These are phyloP conservation scores for Sclerotinia glacialis DNA, from an alignment of 2,329 filamentous ascomycete genomes.

Conservation along the genomic window DNA sequence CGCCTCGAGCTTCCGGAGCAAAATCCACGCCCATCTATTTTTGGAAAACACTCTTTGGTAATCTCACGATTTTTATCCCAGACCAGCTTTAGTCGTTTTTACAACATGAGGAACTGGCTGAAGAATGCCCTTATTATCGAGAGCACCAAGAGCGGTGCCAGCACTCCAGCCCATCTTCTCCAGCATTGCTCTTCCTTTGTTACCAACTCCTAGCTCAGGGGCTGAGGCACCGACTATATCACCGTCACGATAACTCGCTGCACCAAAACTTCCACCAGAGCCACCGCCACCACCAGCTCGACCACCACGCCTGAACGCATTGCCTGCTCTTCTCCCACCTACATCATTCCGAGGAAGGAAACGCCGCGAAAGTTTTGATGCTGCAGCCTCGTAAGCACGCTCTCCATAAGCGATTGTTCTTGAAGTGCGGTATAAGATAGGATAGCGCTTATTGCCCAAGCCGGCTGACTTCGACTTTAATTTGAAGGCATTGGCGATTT, in stretches of 20 bases:
- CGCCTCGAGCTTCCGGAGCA: neutral
- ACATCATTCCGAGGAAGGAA: conserved; percentile 56
- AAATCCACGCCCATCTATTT: too few relatives aligned
- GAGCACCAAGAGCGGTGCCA: conserved; percentile 77
- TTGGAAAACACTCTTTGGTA: neutral
- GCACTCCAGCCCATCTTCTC: conserved; percentile 97
- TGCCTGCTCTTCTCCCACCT: conserved; percentile 37
- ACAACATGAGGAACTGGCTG: conserved; percentile 83
- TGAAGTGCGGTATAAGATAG: conserved; percentile 71
- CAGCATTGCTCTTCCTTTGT: conserved; percentile 81
- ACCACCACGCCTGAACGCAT: conserved; percentile 38
- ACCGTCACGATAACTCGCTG: conserved; percentile 70
- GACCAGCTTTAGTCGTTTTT: conserved; percentile 78
- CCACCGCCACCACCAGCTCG: conserved; percentile 38
- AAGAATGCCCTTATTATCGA: conserved; percentile 83
- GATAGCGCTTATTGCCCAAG: conserved; percentile 67
- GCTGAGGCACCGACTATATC: conserved; percentile 84
- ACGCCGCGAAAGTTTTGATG: conserved; percentile 49
- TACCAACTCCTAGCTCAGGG: conserved; percentile 77
- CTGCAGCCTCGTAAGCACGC: conserved; percentile 50
- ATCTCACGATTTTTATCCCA: conserved; percentile 51
- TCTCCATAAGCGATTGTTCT: conserved; percentile 62
- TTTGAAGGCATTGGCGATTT: conserved; percentile 70
- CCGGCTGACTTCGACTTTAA: conserved; percentile 84
- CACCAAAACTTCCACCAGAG: conserved; percentile 40